Percentiles rank a stretch among this genome's conserved stretches.
These are phyloP conservation scores for Cyberlindnera mycetangii DNA, from an alignment of 805 yeast genomes.

Conservation along the genomic window DNA sequence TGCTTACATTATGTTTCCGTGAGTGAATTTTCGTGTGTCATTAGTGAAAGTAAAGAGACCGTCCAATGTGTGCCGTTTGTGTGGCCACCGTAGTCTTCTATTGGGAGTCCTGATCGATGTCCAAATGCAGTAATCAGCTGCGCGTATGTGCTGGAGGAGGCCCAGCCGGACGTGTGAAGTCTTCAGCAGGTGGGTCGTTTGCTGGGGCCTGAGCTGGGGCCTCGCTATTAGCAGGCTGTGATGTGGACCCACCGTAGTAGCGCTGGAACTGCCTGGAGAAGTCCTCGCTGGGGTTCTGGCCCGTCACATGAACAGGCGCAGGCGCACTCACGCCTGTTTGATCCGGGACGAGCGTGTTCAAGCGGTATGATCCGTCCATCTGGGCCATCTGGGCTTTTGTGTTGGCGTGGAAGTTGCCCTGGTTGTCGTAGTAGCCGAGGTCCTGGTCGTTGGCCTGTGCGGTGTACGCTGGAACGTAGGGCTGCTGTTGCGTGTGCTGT, in stretches of 20 bases:
- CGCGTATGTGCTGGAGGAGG: constrained; percentile 26
- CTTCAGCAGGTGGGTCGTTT: too few relatives aligned
- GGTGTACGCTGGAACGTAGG: constrained; percentile 68
- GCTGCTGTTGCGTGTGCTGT: constrained; percentile 33
- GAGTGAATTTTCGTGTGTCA: too few relatives aligned
- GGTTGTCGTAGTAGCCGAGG: constrained; percentile 52
- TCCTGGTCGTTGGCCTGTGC: constrained; percentile 67
- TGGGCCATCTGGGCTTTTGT: constrained; percentile 28
- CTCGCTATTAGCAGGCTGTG: background rate
- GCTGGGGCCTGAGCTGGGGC: too few relatives aligned
- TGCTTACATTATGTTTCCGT: too few relatives aligned
- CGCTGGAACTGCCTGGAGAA: constrained; percentile 28
- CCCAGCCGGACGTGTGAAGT: constrained; percentile 23
- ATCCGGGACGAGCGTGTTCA: constrained; percentile 24
- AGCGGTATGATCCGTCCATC: constrained; percentile 12
- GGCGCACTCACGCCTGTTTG: constrained; percentile 22
- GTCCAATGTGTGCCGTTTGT: too few relatives aligned
- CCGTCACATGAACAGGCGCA: constrained; percentile 16
- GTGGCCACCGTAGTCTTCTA: too few relatives aligned
- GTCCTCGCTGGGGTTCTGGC: constrained; percentile 16
- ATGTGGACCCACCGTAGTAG: constrained; percentile 16
- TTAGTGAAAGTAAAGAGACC: too few relatives aligned
- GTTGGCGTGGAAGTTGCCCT: constrained; percentile 32
- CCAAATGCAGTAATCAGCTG: background rate
- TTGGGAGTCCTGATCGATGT: too few relatives aligned